Evolutionary conservation across 2,329 filamentous ascomycete species (phyloP).

Genomic region (Claviceps pusilla): DNA sequence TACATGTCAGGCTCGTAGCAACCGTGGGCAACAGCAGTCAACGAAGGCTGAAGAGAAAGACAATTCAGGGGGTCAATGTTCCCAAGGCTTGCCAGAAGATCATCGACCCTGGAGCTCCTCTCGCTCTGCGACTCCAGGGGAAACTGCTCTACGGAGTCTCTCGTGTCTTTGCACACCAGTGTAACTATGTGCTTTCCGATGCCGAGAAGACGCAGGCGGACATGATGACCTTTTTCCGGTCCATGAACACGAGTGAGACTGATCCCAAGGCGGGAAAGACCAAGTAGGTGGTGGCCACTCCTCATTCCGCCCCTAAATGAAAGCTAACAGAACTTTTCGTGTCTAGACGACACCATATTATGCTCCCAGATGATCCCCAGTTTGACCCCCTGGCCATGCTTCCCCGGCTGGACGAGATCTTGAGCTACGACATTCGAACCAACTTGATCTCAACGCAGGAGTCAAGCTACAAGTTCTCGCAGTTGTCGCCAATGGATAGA

Average conservation of each 20-base stretch:
- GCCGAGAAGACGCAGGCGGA: slow-evolving; percentile 58
- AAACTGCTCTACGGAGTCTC: slow-evolving; percentile 78
- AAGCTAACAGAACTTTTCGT: background rate
- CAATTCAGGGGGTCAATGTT: slow-evolving; percentile 78
- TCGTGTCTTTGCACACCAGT: slow-evolving; percentile 76
- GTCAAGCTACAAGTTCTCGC: slow-evolving; percentile 25
- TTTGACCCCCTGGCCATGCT: slow-evolving; percentile 35
- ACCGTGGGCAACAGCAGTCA: slow-evolving; percentile 64
- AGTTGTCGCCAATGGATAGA: slow-evolving; percentile 25
- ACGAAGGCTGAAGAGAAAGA: slow-evolving; percentile 66
- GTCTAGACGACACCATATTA: slow-evolving; percentile 57
- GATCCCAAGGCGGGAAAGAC: slow-evolving; percentile 58
- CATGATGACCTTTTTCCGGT: slow-evolving; percentile 53
- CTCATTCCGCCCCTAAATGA: background rate
- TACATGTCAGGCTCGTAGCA: slow-evolving; percentile 60
- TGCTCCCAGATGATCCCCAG: slow-evolving; percentile 66
- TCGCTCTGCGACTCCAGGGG: slow-evolving; percentile 79
- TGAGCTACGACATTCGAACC: slow-evolving; percentile 22
- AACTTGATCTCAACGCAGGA: slow-evolving; percentile 21
- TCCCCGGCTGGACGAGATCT: slow-evolving; percentile 18
- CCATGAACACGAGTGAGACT: slow-evolving; percentile 38
- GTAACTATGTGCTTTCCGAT: slow-evolving; percentile 69
- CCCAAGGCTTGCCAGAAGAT: slow-evolving; percentile 81
- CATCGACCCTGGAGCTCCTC: slow-evolving; percentile 61
- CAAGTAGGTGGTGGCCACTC: slow-evolving; percentile 40